Percentiles rank a stretch among this genome's conserved stretches.
phyloP scores from a whole-genome alignment of 257 asterid species.

The Nicotiana tomentosiformis region DNA sequence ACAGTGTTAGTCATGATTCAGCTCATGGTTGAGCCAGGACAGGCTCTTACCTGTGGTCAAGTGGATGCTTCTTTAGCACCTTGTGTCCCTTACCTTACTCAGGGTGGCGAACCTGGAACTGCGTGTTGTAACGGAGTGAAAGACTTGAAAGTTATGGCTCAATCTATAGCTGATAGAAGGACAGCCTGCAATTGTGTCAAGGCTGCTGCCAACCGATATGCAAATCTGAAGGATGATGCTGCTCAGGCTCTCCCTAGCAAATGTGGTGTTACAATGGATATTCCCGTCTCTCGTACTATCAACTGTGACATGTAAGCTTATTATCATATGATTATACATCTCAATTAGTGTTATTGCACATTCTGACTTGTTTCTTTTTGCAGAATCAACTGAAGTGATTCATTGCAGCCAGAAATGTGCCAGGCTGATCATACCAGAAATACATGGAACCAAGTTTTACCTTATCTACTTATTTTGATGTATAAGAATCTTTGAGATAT shows the following conservation, averaged over 20 bases:
- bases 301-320: conserved; percentile 23
- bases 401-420: no score
- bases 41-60: conserved; percentile 30
- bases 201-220: conserved; percentile 22
- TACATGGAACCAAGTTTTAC: no score
- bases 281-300: conserved; percentile 31
- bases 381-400: no score
- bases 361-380: no score
- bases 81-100: conserved; percentile 31
- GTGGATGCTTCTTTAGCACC: conserved; percentile 28
- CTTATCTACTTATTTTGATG: no score
- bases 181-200: conserved; percentile 29
- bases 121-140: conserved; percentile 29
- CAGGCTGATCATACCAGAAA: no score
- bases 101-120: conserved; percentile 18
- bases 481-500: no score
- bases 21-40: conserved; percentile 11
- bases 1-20: conserved; percentile 18
- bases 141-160: conserved; percentile 20
- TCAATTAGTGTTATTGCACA: no score
- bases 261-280: conserved; percentile 27
- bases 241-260: conserved; percentile 26
- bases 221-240: conserved; percentile 28
- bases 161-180: conserved; percentile 21
- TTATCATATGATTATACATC: no score